Evolutionary conservation across 2,329 filamentous ascomycete genomes (phyloP), one percentile per base, ranked within the genome.

Genomic region (Penicillium sp.): DNA sequence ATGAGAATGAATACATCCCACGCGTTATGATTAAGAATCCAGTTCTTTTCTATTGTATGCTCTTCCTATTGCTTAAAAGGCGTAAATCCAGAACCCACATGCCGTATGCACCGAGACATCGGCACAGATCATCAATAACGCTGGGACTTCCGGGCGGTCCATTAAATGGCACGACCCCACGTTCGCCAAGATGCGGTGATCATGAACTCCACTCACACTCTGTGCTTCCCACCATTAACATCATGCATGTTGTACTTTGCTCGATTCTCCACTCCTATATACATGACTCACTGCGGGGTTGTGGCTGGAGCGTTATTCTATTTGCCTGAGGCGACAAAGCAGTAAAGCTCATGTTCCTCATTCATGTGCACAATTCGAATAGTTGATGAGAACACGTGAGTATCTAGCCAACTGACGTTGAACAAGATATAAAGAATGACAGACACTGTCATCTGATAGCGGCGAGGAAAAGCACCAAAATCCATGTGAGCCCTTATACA

Each of bases 271-370:
- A 26, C 27, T 23, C 13, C 32, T 42, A 4, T 18, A 30, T 49
- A 49, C 51, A 49, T 49, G 51, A 53, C 45, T 53, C 51, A 53
- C 39, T 27, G 35, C 14, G 14, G 32, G 26, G 27, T 19, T 47
- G 49, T 51, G 49, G 49, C 49, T 51, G 40, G 27, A 18, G 34
- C 2, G 1, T 35, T 11, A 4, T 10, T 29, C 13, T 18, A 8
- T 43, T 10, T 51, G 49, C 42, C 42, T 47, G 3, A 46, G 48
- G 48, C 41, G 16, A 36, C 23, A 14, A 43, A 4, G 9, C 13
- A 16, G 11, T 2, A 9, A 34, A 14, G 5, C 5, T 23, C 23
- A 23, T 5, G 23, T 3, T 5, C 23, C 23, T 3, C 23, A 23
- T 8, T 47, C 44, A 47, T 13, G n/a, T 27, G 34, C 8, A 29